Conservation (phyloP, 2,329 filamentous ascomycete genomes). For the Phyllosticta ampelicida region DNA sequence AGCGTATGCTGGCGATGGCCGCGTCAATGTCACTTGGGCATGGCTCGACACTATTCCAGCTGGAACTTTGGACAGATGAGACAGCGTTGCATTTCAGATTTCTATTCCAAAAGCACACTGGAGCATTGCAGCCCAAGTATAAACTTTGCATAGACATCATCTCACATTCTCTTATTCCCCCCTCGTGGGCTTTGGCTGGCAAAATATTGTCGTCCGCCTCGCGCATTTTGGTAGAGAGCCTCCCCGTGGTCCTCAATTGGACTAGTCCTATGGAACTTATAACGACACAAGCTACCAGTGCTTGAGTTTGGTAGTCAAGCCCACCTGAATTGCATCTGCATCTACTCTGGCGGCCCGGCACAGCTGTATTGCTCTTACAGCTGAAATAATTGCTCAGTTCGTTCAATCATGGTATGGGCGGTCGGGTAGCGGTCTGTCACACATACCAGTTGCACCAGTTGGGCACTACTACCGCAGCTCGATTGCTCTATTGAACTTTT, state of each 20-base stretch:
- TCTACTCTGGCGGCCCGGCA: background rate
- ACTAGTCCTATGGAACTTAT: background rate
- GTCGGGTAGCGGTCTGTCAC: background rate
- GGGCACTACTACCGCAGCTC: background rate
- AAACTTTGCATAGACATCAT: background rate
- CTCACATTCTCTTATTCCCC: background rate
- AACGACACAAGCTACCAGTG: background rate
- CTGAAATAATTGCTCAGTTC: background rate
- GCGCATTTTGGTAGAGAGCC: background rate
- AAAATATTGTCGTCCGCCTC: background rate
- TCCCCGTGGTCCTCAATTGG: background rate
- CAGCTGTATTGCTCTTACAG: background rate
- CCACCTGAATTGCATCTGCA: background rate
- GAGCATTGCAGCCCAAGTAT: background rate
- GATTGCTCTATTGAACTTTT: background rate
- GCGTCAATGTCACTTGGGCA: constrained; percentile 40
- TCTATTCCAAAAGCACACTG: background rate
- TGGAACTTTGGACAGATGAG: background rate
- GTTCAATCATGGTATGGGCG: background rate
- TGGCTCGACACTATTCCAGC: constrained; percentile 29
- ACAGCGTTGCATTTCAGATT: background rate
- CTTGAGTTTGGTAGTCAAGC: background rate
- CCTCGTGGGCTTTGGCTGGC: background rate
- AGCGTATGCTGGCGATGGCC: constrained; percentile 35
- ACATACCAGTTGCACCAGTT: background rate